phyloP scores from a whole-genome alignment of 345 rosid genomes.

The Chamaenerion angustifolium region DNA sequence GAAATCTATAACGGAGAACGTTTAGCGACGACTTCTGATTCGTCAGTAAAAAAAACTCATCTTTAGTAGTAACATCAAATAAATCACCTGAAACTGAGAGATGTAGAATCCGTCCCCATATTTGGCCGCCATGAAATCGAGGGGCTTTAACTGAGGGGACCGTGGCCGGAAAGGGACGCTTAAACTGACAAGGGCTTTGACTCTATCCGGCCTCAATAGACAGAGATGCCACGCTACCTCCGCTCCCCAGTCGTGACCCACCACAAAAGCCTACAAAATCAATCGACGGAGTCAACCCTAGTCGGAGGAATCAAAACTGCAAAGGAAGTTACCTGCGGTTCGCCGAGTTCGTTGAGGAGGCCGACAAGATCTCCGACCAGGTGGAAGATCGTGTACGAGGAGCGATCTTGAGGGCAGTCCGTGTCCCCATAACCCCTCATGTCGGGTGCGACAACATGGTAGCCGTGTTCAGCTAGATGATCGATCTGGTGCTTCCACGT shows the following conservation, averaged over 20 bases:
- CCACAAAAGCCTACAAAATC: conserved; percentile 12
- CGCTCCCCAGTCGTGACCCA: conserved; percentile 13
- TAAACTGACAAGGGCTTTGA: conserved; percentile 14
- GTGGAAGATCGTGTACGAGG: conserved; percentile 10
- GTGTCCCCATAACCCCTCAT: conserved; percentile 23
- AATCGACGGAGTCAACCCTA: neutral
- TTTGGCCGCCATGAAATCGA: neutral
- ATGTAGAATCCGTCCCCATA: conserved; percentile 15
- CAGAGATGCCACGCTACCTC: conserved; percentile 11
- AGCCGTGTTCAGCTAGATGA: conserved; percentile 13
- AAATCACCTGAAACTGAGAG: conserved; percentile 13
- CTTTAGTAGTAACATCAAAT: too few species aligned
- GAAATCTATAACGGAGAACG: too few species aligned
- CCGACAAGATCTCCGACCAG: conserved; percentile 19
- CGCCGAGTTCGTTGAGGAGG: conserved; percentile 13
- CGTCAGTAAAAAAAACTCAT: too few species aligned
- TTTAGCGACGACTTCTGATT: too few species aligned
- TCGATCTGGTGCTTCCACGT: conserved; percentile 21
- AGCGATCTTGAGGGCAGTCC: conserved; percentile 8
- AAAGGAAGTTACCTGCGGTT: conserved; percentile 1
- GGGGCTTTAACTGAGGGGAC: conserved; percentile 11
- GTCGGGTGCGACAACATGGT: conserved; percentile 18
- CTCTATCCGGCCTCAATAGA: conserved; percentile 25
- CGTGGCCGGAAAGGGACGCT: conserved; percentile 12
- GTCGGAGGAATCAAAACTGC: neutral